Evolutionary conservation across 2,329 filamentous ascomycete species (phyloP), one percentile per base, ranked within the genome.

Genomic region (Colletotrichum salicis): DNA sequence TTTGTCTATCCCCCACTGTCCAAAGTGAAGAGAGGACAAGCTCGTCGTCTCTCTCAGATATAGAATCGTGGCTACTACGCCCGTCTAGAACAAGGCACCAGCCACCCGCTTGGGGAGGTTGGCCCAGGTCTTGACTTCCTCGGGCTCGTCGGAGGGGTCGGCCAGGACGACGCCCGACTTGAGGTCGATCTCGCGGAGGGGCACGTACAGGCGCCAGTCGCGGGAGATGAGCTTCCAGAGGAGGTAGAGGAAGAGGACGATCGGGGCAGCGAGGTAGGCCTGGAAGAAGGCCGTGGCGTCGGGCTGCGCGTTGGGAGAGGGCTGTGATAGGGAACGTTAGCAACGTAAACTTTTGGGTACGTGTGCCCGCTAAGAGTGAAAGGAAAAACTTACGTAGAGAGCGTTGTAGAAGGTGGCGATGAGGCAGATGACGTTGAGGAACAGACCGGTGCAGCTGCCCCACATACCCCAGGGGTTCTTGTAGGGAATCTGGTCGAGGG

Each of bases 351-450:
- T 35, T 27, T 24, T 29, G 10, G 48, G 1, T 10, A 19, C 11
- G 11, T 2, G 19, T 5, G n/a, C 13, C 8, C 6, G 19, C 58
- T 15, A 24, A 8, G 11, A 19, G 19, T 27, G 24, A 27, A 27
- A 1, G 12, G 13, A 13, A 41, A 4, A 33, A 78, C 83, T 80
- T 77, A 84, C 82, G 71, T 84, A 91, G 59, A 93, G 87, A 8
- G 90, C 89, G 66, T 88, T 89, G 87, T 92, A 94, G 79, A 93
- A 92, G 64, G 93, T 91, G 7, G 92, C 92, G 48, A 94, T 83
- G 54, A 96, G 84, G 66, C 93, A 91, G 10, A 95, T 79, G 24
- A 85, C 76, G 81, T 93, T 93, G 77, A 96, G 87, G 60, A 83
- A 72, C 60, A 95, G 84, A 12, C 92, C 93, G 58, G 94, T 80